Conservation (phyloP, 1,284 basidiomycete species). For the Chalciporus piperatoides region DNA sequence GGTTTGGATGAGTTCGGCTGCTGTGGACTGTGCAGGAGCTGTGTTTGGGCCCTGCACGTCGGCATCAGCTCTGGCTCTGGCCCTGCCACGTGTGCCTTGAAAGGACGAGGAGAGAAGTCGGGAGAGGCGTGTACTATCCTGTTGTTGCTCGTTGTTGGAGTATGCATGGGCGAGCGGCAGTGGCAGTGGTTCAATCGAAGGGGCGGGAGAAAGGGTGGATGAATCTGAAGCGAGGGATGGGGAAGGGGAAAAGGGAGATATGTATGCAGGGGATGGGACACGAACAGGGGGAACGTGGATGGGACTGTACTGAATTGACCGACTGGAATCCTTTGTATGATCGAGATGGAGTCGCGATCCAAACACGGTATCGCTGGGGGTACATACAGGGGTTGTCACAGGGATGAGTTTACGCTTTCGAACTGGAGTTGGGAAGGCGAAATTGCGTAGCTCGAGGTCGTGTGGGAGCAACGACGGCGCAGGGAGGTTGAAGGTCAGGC, state of each 20-base stretch:
- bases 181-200: slow-evolving; percentile 14
- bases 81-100: slow-evolving; percentile 3
- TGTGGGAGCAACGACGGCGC: slow-evolving; percentile 11
- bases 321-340: not conserved
- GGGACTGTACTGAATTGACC: not conserved
- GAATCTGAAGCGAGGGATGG: slow-evolving; percentile 13
- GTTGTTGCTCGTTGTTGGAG: not conserved
- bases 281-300: slow-evolving; percentile 16
- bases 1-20: slow-evolving; percentile 17
- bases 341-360: slow-evolving; percentile 10
- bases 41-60: not conserved
- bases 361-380: slow-evolving; percentile 25
- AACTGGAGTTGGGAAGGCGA: slow-evolving; percentile 1
- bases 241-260: slow-evolving; percentile 23
- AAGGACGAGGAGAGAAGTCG: slow-evolving; percentile 27
- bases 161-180: slow-evolving; percentile 4
- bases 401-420: slow-evolving; percentile 19
- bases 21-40: slow-evolving; percentile 10
- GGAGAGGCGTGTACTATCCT: slow-evolving; percentile 16
- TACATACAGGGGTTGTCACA: slow-evolving; percentile 18
- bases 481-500: not conserved
- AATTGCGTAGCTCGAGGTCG: slow-evolving; percentile 14
- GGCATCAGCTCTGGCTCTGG: not conserved
- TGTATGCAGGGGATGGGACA: slow-evolving; percentile 23
- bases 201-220: slow-evolving; percentile 18